Percentiles rank a stretch among this genome's conserved stretches.
phyloP scores from a whole-genome alignment of 2,329 filamentous ascomycete species.

The Colletotrichum coccodes region DNA sequence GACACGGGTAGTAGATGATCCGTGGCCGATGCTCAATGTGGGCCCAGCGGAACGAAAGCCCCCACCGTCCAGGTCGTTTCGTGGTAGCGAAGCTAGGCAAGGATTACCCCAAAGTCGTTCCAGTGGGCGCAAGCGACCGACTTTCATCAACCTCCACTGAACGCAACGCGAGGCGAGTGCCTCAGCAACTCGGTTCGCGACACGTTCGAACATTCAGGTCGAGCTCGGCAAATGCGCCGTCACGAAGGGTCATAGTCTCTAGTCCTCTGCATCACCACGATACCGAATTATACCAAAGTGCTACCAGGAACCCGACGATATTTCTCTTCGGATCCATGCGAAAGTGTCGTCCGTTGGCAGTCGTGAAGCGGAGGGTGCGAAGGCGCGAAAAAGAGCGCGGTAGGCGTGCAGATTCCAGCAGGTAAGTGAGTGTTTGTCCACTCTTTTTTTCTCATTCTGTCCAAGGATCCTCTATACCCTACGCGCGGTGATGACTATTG shows the following conservation, averaged over 20 bases:
- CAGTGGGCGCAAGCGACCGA: neutral
- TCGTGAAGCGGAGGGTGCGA: constrained; percentile 21
- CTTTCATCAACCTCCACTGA: constrained; percentile 20
- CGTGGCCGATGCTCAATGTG: constrained; percentile 15
- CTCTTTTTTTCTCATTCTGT: neutral
- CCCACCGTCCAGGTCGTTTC: constrained; percentile 8
- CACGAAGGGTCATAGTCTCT: neutral
- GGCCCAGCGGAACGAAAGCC: neutral
- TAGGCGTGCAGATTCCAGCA: neutral
- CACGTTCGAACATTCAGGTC: neutral
- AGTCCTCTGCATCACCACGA: neutral
- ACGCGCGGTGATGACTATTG: constrained; percentile 63
- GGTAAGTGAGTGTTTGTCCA: constrained; percentile 2
- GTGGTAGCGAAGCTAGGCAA: constrained; percentile 23
- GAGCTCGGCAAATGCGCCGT: neutral
- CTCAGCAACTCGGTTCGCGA: constrained; percentile 20
- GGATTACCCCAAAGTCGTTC: constrained; percentile 25
- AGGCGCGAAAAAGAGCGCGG: constrained; percentile 17
- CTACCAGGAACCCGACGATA: neutral
- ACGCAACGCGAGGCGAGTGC: constrained; percentile 28
- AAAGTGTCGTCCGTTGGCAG: constrained; percentile 9
- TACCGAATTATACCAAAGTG: neutral
- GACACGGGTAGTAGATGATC: constrained; percentile 22
- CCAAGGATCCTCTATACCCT: neutral
- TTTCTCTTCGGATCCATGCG: constrained; percentile 11